phyloP scores from a whole-genome alignment of 768 basidiomycete genomes.

The Macrocybe gigantea region DNA sequence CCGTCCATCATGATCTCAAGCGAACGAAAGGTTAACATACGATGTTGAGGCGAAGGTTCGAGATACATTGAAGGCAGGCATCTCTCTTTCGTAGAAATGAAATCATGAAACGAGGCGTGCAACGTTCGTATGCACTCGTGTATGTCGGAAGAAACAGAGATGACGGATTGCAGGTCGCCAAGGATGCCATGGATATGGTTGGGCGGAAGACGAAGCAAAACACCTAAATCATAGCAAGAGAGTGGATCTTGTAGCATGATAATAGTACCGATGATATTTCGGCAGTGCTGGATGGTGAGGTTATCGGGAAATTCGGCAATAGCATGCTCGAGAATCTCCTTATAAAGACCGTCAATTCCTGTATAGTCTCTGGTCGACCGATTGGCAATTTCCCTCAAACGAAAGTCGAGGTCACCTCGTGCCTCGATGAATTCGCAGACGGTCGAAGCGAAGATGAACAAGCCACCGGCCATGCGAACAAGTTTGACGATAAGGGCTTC shows the following conservation, averaged over 20 bases:
- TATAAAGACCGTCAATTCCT: conserved; percentile 11
- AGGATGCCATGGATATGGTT: conserved; percentile 13
- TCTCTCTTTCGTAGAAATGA: conserved; percentile 6
- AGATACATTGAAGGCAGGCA: conserved; percentile 10
- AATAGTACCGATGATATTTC: conserved; percentile 10
- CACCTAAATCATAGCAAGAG: conserved; percentile 9
- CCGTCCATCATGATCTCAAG: conserved; percentile 10
- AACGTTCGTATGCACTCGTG: conserved; percentile 8
- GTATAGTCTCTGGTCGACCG: conserved; percentile 10
- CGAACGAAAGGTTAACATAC: conserved; percentile 5
- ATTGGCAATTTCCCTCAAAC: conserved; percentile 8
- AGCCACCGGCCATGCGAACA: conserved; percentile 7
- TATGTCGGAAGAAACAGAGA: conserved; percentile 8
- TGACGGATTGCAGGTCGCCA: conserved; percentile 10
- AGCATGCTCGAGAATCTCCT: conserved; percentile 9
- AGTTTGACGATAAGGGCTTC: conserved; percentile 9
- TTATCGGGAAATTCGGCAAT: conserved; percentile 9
- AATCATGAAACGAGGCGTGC: conserved; percentile 12
- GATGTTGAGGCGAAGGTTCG: conserved; percentile 11
- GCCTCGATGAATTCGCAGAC: conserved; percentile 13
- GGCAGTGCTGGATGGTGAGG: conserved; percentile 7
- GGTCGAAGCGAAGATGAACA: conserved; percentile 17
- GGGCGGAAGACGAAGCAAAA: conserved; percentile 8
- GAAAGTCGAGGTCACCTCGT: conserved; percentile 11
- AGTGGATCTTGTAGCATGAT: conserved; percentile 10